Percentiles rank a stretch among this genome's conserved stretches.
phyloP scores from a whole-genome alignment of 1,284 basidiomycete species.

The Apiotrichum laibachii region DNA sequence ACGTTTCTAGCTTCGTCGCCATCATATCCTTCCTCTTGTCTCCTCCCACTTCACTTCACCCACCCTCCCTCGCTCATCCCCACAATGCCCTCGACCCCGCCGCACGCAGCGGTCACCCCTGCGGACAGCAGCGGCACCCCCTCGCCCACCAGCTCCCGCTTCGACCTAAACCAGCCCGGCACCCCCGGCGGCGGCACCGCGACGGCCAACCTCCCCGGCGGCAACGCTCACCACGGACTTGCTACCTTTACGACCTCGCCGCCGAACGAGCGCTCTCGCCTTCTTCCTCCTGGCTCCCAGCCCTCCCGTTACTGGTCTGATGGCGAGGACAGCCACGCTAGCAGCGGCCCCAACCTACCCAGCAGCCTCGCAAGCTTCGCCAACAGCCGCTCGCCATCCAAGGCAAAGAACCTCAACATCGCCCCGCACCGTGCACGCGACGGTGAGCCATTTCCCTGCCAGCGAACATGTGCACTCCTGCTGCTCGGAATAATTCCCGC shows the following conservation, averaged over 20 bases:
- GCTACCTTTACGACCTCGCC: neutral
- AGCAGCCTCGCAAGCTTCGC: neutral
- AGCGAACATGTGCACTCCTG: neutral
- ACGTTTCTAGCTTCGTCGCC: too few species aligned
- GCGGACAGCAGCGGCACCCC: conserved; percentile 3
- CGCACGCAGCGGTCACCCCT: neutral
- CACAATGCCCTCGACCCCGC: neutral
- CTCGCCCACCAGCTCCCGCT: conserved; percentile 1
- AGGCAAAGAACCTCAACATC: neutral
- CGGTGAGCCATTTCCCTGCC: neutral
- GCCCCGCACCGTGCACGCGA: neutral
- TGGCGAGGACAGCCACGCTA: neutral
- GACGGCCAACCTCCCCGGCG: too few species aligned
- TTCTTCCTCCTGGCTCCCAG: neutral
- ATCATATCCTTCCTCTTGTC: too few species aligned
- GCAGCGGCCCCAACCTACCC: neutral
- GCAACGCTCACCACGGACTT: neutral
- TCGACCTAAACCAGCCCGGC: neutral
- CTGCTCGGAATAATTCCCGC: neutral
- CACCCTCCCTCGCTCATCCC: neutral
- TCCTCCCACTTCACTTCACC: neutral
- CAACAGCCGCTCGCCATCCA: neutral
- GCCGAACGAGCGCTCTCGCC: conserved; percentile 4
- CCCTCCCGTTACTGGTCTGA: conserved; percentile 5
- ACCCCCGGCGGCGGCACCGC: neutral